phyloP scores from a whole-genome alignment of 2,329 filamentous ascomycete genomes.

The Xylogone sp. region DNA sequence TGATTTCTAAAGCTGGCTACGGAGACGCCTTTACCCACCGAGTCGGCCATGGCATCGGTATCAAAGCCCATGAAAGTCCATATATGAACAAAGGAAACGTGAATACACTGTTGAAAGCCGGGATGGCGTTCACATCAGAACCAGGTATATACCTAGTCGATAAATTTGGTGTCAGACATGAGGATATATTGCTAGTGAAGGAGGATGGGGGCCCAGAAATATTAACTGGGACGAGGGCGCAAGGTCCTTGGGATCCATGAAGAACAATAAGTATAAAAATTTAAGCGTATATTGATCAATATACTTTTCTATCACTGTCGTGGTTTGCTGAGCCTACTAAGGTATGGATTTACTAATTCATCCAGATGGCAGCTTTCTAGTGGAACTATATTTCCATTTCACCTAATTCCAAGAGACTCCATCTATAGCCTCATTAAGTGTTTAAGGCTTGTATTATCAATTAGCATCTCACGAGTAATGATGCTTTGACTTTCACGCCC shows the following conservation, averaged over 20 bases:
- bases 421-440: too few species aligned
- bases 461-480: too few species aligned
- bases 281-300: too few species aligned
- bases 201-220: constrained; percentile 50
- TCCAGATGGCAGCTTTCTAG: too few species aligned
- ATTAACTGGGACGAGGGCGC: constrained; percentile 49
- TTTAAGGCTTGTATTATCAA: too few species aligned
- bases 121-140: constrained; percentile 62
- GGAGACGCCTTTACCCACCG: constrained; percentile 57
- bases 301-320: too few species aligned
- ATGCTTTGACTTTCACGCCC: too few species aligned
- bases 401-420: too few species aligned
- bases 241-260: constrained; percentile 49
- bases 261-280: not conserved
- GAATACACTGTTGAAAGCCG: constrained; percentile 40
- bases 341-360: too few species aligned
- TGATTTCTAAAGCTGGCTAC: constrained; percentile 57
- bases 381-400: too few species aligned
- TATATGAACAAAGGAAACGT: constrained; percentile 62
- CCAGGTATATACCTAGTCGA: constrained; percentile 59
- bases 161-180: constrained; percentile 58
- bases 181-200: constrained; percentile 57
- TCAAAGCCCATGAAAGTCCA: constrained; percentile 63
- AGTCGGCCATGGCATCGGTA: constrained; percentile 61
- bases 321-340: too few species aligned